These are phyloP conservation scores for Brassica hybrid DNA, from an alignment of 441 rosid species.

Conservation along the genomic window DNA sequence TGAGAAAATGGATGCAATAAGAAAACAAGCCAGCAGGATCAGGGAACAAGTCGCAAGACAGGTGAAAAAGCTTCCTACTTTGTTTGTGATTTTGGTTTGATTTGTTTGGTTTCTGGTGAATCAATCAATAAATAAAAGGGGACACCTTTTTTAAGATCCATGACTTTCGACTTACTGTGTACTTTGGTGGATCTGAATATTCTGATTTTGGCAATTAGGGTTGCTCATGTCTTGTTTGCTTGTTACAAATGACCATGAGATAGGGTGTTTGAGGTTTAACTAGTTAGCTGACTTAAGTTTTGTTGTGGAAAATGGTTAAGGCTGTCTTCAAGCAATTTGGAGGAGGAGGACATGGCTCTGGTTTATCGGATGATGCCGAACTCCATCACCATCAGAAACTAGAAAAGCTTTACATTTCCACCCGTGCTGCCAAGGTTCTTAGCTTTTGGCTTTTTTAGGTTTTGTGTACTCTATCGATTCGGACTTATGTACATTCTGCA, in stretches of 20 bases:
- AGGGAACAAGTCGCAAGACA: conserved; percentile 98
- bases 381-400: conserved; percentile 89
- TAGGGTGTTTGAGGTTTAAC: conserved; percentile 9
- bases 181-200: conserved; percentile 5
- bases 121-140: conserved; percentile 13
- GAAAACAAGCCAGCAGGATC: conserved; percentile 91
- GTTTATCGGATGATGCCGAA: conserved; percentile 80
- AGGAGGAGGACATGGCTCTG: conserved; percentile 58
- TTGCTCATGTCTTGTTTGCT: background rate
- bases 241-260: background rate
- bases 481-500: background rate
- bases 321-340: conserved; percentile 97
- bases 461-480: background rate
- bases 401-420: conserved; percentile 93
- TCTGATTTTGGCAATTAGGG: background rate
- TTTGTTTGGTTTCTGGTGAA: conserved; percentile 14
- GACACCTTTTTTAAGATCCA: conserved; percentile 9
- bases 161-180: background rate
- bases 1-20: conserved; percentile 76
- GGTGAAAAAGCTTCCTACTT: conserved; percentile 45
- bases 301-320: conserved; percentile 41
- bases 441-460: background rate
- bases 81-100: background rate
- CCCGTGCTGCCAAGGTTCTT: conserved; percentile 88
- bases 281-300: background rate